These are phyloP conservation scores for Crocinoboletus sp. DNA, from an alignment of 1,284 basidiomycete species.

Conservation along the genomic window DNA sequence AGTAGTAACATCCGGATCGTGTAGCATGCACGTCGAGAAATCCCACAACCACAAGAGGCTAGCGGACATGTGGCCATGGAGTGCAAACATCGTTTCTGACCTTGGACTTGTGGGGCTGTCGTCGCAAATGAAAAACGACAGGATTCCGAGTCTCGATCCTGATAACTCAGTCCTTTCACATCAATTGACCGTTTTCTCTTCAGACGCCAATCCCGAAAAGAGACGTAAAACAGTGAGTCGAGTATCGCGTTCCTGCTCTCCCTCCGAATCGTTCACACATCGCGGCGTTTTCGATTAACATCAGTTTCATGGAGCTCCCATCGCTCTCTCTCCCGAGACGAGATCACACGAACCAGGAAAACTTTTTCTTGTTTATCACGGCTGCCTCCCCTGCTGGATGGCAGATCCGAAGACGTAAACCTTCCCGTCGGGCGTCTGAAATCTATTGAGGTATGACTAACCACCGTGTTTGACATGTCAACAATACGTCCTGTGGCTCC, in stretches of 20 bases:
- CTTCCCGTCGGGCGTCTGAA: neutral
- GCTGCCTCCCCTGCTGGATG: neutral
- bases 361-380: slow-evolving; percentile 4
- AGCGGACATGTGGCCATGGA: neutral
- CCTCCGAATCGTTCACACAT: neutral
- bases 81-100: neutral
- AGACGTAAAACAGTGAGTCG: slow-evolving; percentile 22
- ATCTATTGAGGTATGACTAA: slow-evolving; percentile 4
- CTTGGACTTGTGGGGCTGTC: slow-evolving; percentile 8
- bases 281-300: slow-evolving; percentile 13
- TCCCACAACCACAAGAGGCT: neutral
- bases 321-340: neutral
- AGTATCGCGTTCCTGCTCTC: neutral
- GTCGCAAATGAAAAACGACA: slow-evolving; percentile 18
- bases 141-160: neutral
- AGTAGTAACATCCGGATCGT: too few relatives aligned
- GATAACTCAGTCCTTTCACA: neutral
- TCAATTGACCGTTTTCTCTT: neutral
- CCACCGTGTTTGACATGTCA: slow-evolving; percentile 1
- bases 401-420: slow-evolving; percentile 21
- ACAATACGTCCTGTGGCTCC: too few relatives aligned
- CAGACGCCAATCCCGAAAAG: neutral
- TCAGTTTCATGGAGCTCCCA: slow-evolving; percentile 3
- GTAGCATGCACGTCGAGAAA: too few relatives aligned
- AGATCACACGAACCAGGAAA: slow-evolving; percentile 3